Evolutionary conservation across 768 basidiomycete genomes (phyloP), one percentile per base, ranked within the genome.

Genomic region (Leucogyrophana mollusca): DNA sequence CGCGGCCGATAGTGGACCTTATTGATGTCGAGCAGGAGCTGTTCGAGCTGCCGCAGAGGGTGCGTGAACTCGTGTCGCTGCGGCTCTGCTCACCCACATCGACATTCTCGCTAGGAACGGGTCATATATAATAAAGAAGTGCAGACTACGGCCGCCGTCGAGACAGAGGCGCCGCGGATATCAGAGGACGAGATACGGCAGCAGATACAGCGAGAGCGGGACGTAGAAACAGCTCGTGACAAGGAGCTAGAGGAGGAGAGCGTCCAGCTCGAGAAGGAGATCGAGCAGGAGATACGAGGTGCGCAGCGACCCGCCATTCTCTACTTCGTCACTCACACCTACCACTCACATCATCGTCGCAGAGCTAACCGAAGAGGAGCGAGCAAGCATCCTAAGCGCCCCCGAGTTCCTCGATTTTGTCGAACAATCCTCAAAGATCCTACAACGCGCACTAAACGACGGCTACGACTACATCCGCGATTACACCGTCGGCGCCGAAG

Each of bases 381-480:
- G 88, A 34, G 71, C 79, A 1, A 83, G 81, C 53, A 90, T 97
- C 42, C 74, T 93, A 52, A 71, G 83, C n/a, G 87, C 87, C 7
- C 90, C 94, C 0, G 92, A 94, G 59, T 97, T 98, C 63, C 68
- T 90, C 13, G 88, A 93, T 53, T 99, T 99, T 64, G 84, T 99
- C 13, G 93, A 96, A 61, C 83, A 88, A 56, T 94, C 92, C 8
- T 92, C 90, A 17, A 95, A 95, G 70, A 93, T 98, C 37, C 82
- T 97, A 9, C 92, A 98, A 63, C 77, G 96, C 40, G 96, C 95
- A 17, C 69, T 98, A 51, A 96, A 90, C 59, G 96, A 98, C 57
- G 82, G 82, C 21, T 99, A 99, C 64, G 96, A 99, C 64, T 97
- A 98, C 57, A 91, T 93, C 55, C 84, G 89, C 25, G 96, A 99